Conservation (phyloP, 768 basidiomycete species). For the Boletus rubropictus region DNA sequence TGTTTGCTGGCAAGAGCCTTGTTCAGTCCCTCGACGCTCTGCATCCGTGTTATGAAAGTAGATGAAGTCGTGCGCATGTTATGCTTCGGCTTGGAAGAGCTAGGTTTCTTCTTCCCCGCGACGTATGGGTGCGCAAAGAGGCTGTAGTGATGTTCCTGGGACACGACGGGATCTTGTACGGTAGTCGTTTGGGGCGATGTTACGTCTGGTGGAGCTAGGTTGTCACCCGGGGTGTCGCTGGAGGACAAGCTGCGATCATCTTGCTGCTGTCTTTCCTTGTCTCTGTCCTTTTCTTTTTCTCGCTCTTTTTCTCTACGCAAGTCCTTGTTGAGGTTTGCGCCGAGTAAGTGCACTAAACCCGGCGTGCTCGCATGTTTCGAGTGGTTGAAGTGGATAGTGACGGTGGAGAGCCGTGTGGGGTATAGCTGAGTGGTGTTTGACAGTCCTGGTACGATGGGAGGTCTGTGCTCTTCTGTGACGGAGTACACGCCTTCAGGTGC, state of each 20-base stretch:
- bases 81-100: slow-evolving; percentile 71
- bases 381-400: slow-evolving; percentile 58
- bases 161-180: slow-evolving; percentile 26
- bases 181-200: slow-evolving; percentile 30
- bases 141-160: slow-evolving; percentile 39
- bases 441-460: slow-evolving; percentile 41
- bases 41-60: slow-evolving; percentile 84
- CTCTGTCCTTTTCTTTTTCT: slow-evolving; percentile 37
- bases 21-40: slow-evolving; percentile 70
- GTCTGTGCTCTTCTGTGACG: slow-evolving; percentile 81
- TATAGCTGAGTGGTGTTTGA: slow-evolving; percentile 34
- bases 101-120: slow-evolving; percentile 55
- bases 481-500: slow-evolving; percentile 90
- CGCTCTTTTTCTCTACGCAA: slow-evolving; percentile 39
- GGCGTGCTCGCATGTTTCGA: slow-evolving; percentile 49
- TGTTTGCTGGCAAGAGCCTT: slow-evolving; percentile 70
- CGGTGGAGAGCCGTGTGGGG: slow-evolving; percentile 59
- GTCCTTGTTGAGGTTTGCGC: slow-evolving; percentile 55
- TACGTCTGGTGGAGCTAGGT: slow-evolving; percentile 39
- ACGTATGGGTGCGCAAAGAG: slow-evolving; percentile 55
- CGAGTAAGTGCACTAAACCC: slow-evolving; percentile 63
- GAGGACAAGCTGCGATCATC: slow-evolving; percentile 78
- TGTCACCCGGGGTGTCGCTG: slow-evolving; percentile 70
- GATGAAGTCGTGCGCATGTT: slow-evolving; percentile 89
- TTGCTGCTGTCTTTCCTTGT: slow-evolving; percentile 31